Conservation (phyloP, 2,329 filamentous ascomycete genomes). For the Fusarium phyllophilum region DNA sequence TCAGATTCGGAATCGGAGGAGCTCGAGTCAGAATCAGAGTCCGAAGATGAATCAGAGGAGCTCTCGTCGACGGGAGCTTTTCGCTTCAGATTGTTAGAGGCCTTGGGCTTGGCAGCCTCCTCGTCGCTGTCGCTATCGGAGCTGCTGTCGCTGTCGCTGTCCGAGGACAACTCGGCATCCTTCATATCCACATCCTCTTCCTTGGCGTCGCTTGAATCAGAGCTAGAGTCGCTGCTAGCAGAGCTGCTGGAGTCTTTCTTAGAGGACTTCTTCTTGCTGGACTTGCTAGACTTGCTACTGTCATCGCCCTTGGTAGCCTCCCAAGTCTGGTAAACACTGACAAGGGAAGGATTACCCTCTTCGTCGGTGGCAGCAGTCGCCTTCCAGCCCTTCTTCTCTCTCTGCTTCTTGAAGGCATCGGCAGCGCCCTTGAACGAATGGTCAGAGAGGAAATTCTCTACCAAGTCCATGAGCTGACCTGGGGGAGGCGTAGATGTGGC, state of each 20-base stretch:
- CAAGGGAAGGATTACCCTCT: slow-evolving; percentile 53
- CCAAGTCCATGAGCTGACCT: slow-evolving; percentile 71
- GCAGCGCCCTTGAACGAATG: slow-evolving; percentile 72
- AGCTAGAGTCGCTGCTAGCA: slow-evolving; percentile 44
- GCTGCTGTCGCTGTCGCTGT: slow-evolving; percentile 48
- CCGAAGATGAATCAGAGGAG: slow-evolving; percentile 50
- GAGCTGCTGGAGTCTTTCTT: slow-evolving; percentile 25
- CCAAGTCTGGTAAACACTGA: slow-evolving; percentile 63
- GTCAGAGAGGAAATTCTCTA: slow-evolving; percentile 73
- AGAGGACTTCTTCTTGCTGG: slow-evolving; percentile 38
- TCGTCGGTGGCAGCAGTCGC: slow-evolving; percentile 34
- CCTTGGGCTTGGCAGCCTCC: slow-evolving; percentile 37
- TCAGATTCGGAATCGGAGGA: slow-evolving; percentile 43
- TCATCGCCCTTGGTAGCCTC: slow-evolving; percentile 46
- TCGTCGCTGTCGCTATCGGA: slow-evolving; percentile 36
- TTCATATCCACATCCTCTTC: slow-evolving; percentile 59
- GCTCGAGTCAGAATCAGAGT: slow-evolving; percentile 47
- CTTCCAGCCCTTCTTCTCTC: slow-evolving; percentile 62
- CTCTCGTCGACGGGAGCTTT: slow-evolving; percentile 50
- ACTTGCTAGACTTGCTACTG: slow-evolving; percentile 34
- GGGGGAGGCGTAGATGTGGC: slow-evolving; percentile 55
- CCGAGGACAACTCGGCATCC: slow-evolving; percentile 52
- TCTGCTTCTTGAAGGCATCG: slow-evolving; percentile 71
- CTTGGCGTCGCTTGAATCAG: slow-evolving; percentile 42
- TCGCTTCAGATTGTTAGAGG: slow-evolving; percentile 52